Conservation (phyloP, 108 stramenopile species). For the Skeletonema menzelii region DNA sequence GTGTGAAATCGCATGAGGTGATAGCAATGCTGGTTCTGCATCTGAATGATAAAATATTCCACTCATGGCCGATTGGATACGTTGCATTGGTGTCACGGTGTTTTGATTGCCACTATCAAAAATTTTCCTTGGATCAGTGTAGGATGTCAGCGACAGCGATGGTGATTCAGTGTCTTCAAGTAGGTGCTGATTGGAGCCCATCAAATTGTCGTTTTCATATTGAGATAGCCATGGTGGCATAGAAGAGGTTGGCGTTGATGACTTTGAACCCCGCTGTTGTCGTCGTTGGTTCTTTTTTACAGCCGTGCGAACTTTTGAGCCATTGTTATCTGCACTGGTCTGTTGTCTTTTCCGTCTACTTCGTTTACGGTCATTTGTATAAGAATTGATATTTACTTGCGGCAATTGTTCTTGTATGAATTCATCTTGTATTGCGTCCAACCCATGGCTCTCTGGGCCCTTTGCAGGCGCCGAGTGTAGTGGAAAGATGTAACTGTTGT, state of each 20-base stretch:
- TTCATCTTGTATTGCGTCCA: conserved; percentile 8
- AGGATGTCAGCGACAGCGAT: background rate
- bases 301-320: background rate
- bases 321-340: background rate
- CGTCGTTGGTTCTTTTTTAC: background rate
- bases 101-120: background rate
- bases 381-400: background rate
- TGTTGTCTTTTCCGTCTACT: background rate
- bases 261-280: background rate
- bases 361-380: background rate
- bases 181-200: background rate
- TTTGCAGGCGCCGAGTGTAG: background rate
- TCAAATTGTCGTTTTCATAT: conserved; percentile 33
- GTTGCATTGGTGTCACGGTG: conserved; percentile 10
- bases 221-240: conserved; percentile 38
- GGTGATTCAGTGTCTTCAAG: background rate
- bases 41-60: conserved; percentile 18
- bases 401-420: background rate
- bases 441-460: background rate
- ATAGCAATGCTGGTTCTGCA: background rate
- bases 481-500: background rate
- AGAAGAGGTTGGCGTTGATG: background rate
- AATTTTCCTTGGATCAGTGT: background rate
- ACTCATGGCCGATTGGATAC: conserved; percentile 28
- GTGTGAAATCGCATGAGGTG: conserved; percentile 13